Base-by-base conservation (phyloP, 768 basidiomycete genomes). In the Termitomyces sp. region DNA sequence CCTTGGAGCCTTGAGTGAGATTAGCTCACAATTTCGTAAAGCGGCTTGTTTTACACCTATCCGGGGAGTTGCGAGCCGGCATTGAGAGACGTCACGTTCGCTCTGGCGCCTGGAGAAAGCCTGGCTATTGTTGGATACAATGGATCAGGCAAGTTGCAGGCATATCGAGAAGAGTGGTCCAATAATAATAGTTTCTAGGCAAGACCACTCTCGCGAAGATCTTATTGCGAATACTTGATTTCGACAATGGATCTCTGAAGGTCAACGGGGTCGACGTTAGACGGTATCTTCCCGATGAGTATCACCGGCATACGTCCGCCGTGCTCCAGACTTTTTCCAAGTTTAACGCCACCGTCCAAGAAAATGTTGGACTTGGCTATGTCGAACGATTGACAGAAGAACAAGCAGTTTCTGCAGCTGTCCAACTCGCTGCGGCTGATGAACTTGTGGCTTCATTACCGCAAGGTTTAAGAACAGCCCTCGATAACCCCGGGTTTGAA, bases 131-230 rank as follows among this genome's bases (percentile, higher is more conserved):
- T 94, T 22, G 92, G 89, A 20, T 87, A 83, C 69, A 91, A 92
- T 69, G 89, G 90, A 61, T 92, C 89, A 62, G 90, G 90, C 81
- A 69, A 68, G 77, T 69, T 20, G 36, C 20, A 20, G 12, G n/a
- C 51, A 12, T 54, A 20, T 34, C 26, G 29, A 14, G 39, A 5
- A 18, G 14, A 36, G 9, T 26, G 36, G 9, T 55, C 34, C 16
- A 29, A 13, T 65, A 48, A 59, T 64, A 46, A 29, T 61, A 55
- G 1, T 46, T 46, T 59, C 27, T 63, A 92, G 90, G 90, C 27
- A 95, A 95, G 75, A 90, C 91, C 8, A 95, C 92, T 1, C 82
- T 94, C 46, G 88, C 90, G 2, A 90, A 90, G 64, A 78, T 92
- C 47, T 73, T 95, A 27, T 77, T 93, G 18, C 87, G 92, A 44